Percentiles rank a stretch among this genome's conserved stretches.
These are phyloP conservation scores for Bullera alba DNA, from an alignment of 768 basidiomycete species.

Conservation along the genomic window DNA sequence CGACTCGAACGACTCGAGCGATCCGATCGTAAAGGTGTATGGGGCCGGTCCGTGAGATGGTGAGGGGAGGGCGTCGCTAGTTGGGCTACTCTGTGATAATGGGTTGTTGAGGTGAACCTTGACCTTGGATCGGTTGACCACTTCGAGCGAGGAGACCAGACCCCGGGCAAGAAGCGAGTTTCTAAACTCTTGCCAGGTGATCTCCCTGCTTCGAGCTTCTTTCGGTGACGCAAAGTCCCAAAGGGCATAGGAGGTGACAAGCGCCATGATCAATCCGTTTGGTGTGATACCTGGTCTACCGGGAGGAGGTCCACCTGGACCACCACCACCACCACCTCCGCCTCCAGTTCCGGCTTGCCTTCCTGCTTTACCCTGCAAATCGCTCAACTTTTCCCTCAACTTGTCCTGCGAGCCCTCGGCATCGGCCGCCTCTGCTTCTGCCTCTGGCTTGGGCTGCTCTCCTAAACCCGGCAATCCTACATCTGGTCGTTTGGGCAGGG, in stretches of 20 bases:
- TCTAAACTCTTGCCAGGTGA: slow-evolving; percentile 99
- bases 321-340: slow-evolving; percentile 30
- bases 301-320: slow-evolving; percentile 22
- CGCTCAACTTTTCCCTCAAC: neutral
- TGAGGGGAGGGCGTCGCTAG: slow-evolving; percentile 24
- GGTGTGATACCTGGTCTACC: slow-evolving; percentile 35
- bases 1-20: slow-evolving; percentile 91
- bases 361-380: slow-evolving; percentile 5
- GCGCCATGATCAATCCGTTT: slow-evolving; percentile 39
- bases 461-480: slow-evolving; percentile 22
- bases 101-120: slow-evolving; percentile 87
- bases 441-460: slow-evolving; percentile 1
- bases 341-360: slow-evolving; percentile 35
- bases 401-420: neutral
- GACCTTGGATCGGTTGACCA: slow-evolving; percentile 82
- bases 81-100: slow-evolving; percentile 42
- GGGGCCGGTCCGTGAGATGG: slow-evolving; percentile 41
- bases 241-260: slow-evolving; percentile 36
- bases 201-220: slow-evolving; percentile 59
- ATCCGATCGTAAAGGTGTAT: slow-evolving; percentile 95
- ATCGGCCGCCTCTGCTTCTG: neutral
- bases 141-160: slow-evolving; percentile 84
- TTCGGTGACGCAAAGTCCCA: slow-evolving; percentile 36
- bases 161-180: slow-evolving; percentile 95
- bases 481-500: slow-evolving; percentile 31